Conservation (phyloP, 176 grass and related monocot genomes). For the Musa troglodytarum region DNA sequence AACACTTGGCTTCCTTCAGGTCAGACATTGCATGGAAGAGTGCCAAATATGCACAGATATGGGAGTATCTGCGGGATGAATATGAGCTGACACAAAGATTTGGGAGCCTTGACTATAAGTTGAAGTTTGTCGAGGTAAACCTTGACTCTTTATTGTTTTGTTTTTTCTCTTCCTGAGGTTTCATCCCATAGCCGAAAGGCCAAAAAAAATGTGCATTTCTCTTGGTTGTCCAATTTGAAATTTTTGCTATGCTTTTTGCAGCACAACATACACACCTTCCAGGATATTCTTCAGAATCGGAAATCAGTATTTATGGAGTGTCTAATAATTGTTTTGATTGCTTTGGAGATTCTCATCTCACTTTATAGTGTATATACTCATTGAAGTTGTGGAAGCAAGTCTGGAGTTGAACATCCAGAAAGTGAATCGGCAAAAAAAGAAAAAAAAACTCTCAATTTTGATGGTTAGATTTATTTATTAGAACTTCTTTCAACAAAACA, state of each 20-base stretch:
- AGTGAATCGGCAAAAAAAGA: too few species aligned
- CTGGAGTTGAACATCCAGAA: too few species aligned
- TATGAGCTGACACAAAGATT: constrained; percentile 82
- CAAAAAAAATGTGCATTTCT: neutral
- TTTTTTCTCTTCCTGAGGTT: neutral
- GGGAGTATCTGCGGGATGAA: constrained; percentile 90
- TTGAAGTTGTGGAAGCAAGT: too few species aligned
- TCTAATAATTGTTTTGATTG: constrained; percentile 89
- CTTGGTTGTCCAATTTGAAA: neutral
- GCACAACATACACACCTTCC: constrained; percentile 88
- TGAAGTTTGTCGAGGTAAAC: constrained; percentile 89
- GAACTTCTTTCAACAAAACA: too few species aligned
- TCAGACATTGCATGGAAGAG: constrained; percentile 96
- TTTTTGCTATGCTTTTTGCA: constrained; percentile 17
- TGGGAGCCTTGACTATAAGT: constrained; percentile 81
- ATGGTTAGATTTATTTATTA: too few species aligned
- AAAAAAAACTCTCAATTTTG: too few species aligned
- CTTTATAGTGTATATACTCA: constrained; percentile 39
- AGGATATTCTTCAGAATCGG: constrained; percentile 86
- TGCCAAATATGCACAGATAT: constrained; percentile 91
- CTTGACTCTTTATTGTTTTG: neutral
- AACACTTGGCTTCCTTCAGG: constrained; percentile 28
- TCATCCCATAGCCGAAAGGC: too few species aligned
- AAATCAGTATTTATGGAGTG: constrained; percentile 84
- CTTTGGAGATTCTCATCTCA: constrained; percentile 88